Conservation (phyloP, 441 rosid species). For the Viola pubescens region DNA sequence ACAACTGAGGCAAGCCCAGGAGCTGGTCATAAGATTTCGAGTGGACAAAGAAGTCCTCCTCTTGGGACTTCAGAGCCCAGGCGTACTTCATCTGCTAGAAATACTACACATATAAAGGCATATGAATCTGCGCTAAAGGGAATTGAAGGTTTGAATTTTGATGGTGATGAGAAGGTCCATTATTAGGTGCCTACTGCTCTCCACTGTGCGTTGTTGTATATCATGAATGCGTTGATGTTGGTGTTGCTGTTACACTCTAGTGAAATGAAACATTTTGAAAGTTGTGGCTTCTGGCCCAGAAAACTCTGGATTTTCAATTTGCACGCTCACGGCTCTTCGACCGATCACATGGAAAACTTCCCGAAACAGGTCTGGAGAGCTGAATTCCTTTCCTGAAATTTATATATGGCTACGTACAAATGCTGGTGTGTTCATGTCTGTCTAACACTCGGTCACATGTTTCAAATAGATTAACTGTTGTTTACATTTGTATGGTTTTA, state of each 20-base stretch:
- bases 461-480: no score
- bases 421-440: slow-evolving; percentile 5
- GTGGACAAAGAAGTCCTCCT: slow-evolving; percentile 41
- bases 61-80: slow-evolving; percentile 41
- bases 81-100: slow-evolving; percentile 48
- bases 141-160: slow-evolving; percentile 58
- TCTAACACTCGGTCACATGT: no score
- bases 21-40: slow-evolving; percentile 33
- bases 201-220: slow-evolving; percentile 24
- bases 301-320: slow-evolving; percentile 10
- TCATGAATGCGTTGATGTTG: slow-evolving; percentile 21
- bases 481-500: no score
- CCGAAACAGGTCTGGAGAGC: not conserved
- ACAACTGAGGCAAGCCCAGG: slow-evolving; percentile 41
- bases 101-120: slow-evolving; percentile 35
- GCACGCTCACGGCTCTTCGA: not conserved
- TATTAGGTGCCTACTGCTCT: slow-evolving; percentile 26
- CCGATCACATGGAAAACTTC: slow-evolving; percentile 1
- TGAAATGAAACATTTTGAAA: slow-evolving; percentile 15
- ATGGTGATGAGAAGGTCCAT: slow-evolving; percentile 55
- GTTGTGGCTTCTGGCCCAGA: slow-evolving; percentile 9
- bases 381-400: slow-evolving; percentile 1
- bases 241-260: slow-evolving; percentile 11
- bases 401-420: slow-evolving; percentile 4
- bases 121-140: slow-evolving; percentile 64